phyloP scores from a whole-genome alignment of 805 yeast species.

The Cyberlindnera galapagoensis region DNA sequence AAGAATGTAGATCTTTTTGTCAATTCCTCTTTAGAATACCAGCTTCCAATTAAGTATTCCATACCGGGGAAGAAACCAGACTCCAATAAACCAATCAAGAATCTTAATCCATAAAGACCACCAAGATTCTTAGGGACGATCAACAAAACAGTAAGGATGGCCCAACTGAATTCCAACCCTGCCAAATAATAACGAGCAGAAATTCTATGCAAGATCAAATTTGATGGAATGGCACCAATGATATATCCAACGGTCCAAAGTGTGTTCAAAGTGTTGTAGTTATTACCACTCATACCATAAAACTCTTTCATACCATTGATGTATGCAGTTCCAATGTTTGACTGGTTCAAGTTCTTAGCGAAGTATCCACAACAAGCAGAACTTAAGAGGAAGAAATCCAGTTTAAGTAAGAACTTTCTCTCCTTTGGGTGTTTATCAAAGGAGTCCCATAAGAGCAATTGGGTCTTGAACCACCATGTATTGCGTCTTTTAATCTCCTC shows the following conservation, averaged over 20 bases:
- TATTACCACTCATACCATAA: conserved; percentile 32
- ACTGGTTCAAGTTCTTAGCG: conserved; percentile 37
- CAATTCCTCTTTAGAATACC: conserved; percentile 30
- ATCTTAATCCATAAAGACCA: conserved; percentile 29
- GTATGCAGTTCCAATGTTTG: conserved; percentile 39
- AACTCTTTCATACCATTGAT: conserved; percentile 42
- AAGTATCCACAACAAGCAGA: conserved; percentile 41
- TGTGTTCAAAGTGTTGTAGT: conserved; percentile 38
- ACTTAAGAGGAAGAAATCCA: conserved; percentile 33
- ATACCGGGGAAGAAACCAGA: conserved; percentile 45
- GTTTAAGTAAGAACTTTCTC: conserved; percentile 27
- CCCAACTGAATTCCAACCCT: conserved; percentile 38
- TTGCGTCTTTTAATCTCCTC: conserved; percentile 10
- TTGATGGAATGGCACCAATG: conserved; percentile 44
- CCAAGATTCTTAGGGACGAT: conserved; percentile 22
- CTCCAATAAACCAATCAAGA: conserved; percentile 38
- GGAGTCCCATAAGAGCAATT: conserved; percentile 24
- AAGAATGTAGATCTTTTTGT: conserved; percentile 30
- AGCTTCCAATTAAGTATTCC: conserved; percentile 33
- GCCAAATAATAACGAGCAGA: conserved; percentile 41
- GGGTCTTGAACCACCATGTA: conserved; percentile 9
- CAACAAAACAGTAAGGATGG: conserved; percentile 31
- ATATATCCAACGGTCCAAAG: conserved; percentile 45
- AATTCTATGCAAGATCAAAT: conserved; percentile 32
- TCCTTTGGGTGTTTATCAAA: conserved; percentile 32